A percentile compares a stretch with the other conserved stretches of the same genome.
These are phyloP conservation scores for Priceomyces carsonii DNA, from an alignment of 805 yeast species.

Conservation along the genomic window DNA sequence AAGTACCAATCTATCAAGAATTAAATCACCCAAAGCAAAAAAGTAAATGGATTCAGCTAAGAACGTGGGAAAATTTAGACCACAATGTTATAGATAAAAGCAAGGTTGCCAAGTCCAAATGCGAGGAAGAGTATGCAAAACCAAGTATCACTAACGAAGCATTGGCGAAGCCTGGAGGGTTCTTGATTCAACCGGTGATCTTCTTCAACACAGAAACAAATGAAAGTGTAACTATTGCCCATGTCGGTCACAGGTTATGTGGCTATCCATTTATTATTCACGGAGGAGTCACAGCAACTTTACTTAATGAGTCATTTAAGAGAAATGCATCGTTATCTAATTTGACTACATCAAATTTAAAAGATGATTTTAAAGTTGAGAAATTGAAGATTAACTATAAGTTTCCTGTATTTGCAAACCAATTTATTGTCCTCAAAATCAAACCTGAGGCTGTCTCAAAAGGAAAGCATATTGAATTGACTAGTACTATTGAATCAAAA, in stretches of 20 bases:
- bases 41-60: constrained; percentile 46
- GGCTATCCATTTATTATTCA: constrained; percentile 89
- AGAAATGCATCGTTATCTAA: constrained; percentile 47
- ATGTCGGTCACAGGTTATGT: constrained; percentile 73
- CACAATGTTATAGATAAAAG: constrained; percentile 33
- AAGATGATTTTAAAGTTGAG: constrained; percentile 51
- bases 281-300: constrained; percentile 84
- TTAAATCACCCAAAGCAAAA: constrained; percentile 47
- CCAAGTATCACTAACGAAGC: constrained; percentile 40
- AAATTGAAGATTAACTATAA: constrained; percentile 54
- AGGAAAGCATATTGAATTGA: constrained; percentile 39
- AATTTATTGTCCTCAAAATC: constrained; percentile 67
- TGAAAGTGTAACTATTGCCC: constrained; percentile 67
- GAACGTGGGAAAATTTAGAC: constrained; percentile 45
- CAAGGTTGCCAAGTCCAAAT: constrained; percentile 9
- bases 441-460: constrained; percentile 26
- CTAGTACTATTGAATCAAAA: constrained; percentile 53
- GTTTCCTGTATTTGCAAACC: constrained; percentile 77
- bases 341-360: constrained; percentile 31
- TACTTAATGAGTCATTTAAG: constrained; percentile 75
- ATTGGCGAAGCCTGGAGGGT: constrained; percentile 73
- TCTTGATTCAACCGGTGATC: constrained; percentile 70
- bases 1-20: constrained; percentile 52
- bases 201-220: constrained; percentile 57
- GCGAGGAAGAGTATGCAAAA: constrained; percentile 16